phyloP scores from a whole-genome alignment of 768 basidiomycete genomes.

The Tylopilus balloui region DNA sequence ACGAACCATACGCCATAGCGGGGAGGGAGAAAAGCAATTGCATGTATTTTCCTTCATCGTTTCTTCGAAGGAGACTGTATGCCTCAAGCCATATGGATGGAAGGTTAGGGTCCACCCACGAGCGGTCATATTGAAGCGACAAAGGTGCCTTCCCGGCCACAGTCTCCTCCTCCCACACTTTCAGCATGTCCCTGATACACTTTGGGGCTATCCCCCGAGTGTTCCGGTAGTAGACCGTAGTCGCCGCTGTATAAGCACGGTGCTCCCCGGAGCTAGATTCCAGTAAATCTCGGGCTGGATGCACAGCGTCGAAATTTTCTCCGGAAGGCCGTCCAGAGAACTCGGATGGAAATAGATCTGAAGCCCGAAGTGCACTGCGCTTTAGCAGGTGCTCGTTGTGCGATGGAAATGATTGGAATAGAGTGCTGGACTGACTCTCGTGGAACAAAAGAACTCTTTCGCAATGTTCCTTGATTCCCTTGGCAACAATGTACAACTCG shows the following conservation, averaged over 20 bases:
- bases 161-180: conserved; percentile 5
- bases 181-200: conserved; percentile 3
- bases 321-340: not conserved
- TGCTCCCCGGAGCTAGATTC: conserved; percentile 2
- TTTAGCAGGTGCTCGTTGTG: conserved; percentile 3
- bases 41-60: conserved; percentile 8
- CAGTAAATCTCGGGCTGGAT: conserved; percentile 11
- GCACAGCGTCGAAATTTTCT: conserved; percentile 3
- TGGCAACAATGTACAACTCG: conserved; percentile 20
- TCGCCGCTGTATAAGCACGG: conserved; percentile 18
- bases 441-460: conserved; percentile 14
- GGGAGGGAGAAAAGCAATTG: conserved; percentile 32
- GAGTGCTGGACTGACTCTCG: not conserved
- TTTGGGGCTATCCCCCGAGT: not conserved
- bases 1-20: conserved; percentile 29
- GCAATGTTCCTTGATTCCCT: conserved; percentile 30
- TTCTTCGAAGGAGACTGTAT: conserved; percentile 26
- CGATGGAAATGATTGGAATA: conserved; percentile 10
- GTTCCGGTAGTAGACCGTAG: not conserved
- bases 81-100: conserved; percentile 24
- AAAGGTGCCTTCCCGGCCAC: not conserved
- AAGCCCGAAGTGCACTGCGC: not conserved
- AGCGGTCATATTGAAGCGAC: conserved; percentile 23
- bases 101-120: conserved; percentile 27
- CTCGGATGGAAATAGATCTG: not conserved